These are phyloP conservation scores for Eimeria maxima DNA, from an alignment of 169 alveolate species.

Conservation along the genomic window DNA sequence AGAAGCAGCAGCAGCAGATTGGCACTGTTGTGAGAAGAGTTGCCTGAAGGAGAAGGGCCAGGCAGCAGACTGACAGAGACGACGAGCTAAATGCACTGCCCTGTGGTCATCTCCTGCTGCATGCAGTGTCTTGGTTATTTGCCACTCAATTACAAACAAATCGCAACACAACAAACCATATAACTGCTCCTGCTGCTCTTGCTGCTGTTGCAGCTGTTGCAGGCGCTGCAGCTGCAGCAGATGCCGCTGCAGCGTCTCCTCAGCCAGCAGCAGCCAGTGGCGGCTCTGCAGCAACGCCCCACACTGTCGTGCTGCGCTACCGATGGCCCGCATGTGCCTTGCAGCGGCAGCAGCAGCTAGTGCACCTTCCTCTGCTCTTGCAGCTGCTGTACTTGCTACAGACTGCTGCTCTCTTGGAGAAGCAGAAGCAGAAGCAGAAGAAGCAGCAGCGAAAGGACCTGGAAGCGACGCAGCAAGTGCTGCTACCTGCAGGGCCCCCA, in stretches of 20 bases:
- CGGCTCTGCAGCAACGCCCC: constrained; percentile 62
- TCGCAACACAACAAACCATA: constrained; percentile 17
- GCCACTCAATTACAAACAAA: constrained; percentile 59
- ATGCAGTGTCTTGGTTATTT: constrained; percentile 57
- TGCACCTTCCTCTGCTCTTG: no score
- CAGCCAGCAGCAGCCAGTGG: constrained; percentile 54
- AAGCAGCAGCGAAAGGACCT: not conserved
- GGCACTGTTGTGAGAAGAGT: not conserved
- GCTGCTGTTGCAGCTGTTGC: not conserved
- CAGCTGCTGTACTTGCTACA: no score
- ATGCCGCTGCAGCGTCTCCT: constrained; percentile 5
- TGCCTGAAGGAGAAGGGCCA: constrained; percentile 51
- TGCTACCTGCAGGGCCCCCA: constrained; percentile 50
- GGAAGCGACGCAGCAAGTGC: constrained; percentile 18
- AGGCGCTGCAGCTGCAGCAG: constrained; percentile 7
- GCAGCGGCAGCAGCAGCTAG: constrained; percentile 46
- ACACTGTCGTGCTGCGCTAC: constrained; percentile 35
- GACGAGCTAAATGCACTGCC: constrained; percentile 34
- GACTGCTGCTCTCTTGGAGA: not conserved
- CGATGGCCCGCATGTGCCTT: constrained; percentile 18
- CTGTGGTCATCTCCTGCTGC: constrained; percentile 44
- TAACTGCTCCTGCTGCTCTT: not conserved
- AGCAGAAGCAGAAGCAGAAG: not conserved
- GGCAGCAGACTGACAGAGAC: constrained; percentile 46
- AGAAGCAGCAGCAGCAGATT: not conserved